phyloP scores from a whole-genome alignment of 2,329 filamentous ascomycete species.

The Shiraia sp. region DNA sequence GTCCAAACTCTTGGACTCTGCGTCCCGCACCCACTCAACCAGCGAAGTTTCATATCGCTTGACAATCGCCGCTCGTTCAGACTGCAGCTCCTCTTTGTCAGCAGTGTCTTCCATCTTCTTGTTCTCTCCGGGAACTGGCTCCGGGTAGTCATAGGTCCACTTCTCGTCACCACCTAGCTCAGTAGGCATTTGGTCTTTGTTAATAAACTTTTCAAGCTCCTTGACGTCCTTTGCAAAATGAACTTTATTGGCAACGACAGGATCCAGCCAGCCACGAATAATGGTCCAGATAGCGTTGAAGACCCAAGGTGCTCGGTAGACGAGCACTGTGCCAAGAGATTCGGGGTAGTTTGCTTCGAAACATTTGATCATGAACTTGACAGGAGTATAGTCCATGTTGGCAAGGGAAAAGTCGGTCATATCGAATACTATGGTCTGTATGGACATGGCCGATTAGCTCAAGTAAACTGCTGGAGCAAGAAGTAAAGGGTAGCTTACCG shows the following conservation, averaged over 20 bases:
- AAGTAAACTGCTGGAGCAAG: too few relatives aligned
- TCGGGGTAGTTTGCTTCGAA: constrained; percentile 99
- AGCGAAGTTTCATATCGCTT: constrained; percentile 76
- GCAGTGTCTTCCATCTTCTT: constrained; percentile 66
- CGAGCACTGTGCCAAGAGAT: constrained; percentile 82
- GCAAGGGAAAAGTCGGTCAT: constrained; percentile 92
- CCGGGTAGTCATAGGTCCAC: constrained; percentile 81
- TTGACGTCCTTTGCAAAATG: constrained; percentile 84
- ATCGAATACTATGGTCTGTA: constrained; percentile 87
- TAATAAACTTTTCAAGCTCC: constrained; percentile 79
- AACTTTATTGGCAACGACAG: constrained; percentile 91
- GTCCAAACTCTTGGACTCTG: constrained; percentile 42
- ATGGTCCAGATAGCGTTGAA: constrained; percentile 98
- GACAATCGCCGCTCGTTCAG: constrained; percentile 67
- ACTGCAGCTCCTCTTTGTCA: constrained; percentile 66
- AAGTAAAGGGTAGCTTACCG: constrained; percentile 62
- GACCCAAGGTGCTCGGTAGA: constrained; percentile 96
- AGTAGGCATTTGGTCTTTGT: constrained; percentile 70
- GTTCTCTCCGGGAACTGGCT: constrained; percentile 78
- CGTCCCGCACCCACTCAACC: constrained; percentile 70
- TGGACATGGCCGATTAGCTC: constrained; percentile 1
- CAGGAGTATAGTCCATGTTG: constrained; percentile 97
- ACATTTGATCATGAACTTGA: constrained; percentile 99
- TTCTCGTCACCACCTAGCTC: constrained; percentile 86
- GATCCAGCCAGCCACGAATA: constrained; percentile 94